A percentile compares a stretch with the other conserved stretches of the same genome.
Evolutionary conservation across 2,329 filamentous ascomycete genomes (phyloP).

Genomic region (Aureobasidium melanogenum): DNA sequence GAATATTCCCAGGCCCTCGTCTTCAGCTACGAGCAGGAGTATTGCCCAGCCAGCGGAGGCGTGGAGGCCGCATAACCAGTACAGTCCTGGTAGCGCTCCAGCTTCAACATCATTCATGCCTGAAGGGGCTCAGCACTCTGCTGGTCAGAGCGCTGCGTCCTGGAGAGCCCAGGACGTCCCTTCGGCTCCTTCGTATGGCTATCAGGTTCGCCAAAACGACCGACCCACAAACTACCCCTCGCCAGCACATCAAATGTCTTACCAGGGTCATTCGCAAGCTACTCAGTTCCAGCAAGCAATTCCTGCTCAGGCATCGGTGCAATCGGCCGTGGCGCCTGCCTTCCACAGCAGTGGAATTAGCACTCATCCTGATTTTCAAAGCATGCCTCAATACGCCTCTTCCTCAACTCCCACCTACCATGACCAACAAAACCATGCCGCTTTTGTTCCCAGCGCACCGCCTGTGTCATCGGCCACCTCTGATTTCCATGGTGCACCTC

Average conservation of each 20-base stretch:
- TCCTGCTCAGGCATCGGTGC: background rate
- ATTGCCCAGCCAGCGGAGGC: conserved; percentile 1
- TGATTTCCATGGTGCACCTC: background rate
- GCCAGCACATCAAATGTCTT: background rate
- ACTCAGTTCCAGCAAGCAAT: conserved; percentile 9
- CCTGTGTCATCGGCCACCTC: background rate
- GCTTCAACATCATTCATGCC: background rate
- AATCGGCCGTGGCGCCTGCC: background rate
- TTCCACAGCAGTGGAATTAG: conserved; percentile 1
- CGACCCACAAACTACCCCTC: background rate
- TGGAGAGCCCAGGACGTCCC: conserved; percentile 3
- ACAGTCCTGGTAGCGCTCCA: background rate
- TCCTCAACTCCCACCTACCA: background rate
- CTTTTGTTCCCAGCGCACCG: background rate
- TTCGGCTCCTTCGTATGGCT: background rate
- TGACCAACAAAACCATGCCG: background rate
- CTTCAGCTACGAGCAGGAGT: conserved; percentile 3
- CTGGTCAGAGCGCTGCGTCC: background rate
- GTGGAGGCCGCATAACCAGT: conserved; percentile 7
- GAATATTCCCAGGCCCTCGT: conserved; percentile 9
- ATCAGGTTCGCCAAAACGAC: conserved; percentile 1
- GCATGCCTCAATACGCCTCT: conserved; percentile 5
- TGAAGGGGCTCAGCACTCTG: background rate
- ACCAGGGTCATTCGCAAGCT: conserved; percentile 2
- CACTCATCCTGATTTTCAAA: conserved; percentile 5